A percentile compares a stretch with the other conserved stretches of the same genome.
These are phyloP conservation scores for Candida bentonensis DNA, from an alignment of 805 yeast genomes.

Conservation along the genomic window DNA sequence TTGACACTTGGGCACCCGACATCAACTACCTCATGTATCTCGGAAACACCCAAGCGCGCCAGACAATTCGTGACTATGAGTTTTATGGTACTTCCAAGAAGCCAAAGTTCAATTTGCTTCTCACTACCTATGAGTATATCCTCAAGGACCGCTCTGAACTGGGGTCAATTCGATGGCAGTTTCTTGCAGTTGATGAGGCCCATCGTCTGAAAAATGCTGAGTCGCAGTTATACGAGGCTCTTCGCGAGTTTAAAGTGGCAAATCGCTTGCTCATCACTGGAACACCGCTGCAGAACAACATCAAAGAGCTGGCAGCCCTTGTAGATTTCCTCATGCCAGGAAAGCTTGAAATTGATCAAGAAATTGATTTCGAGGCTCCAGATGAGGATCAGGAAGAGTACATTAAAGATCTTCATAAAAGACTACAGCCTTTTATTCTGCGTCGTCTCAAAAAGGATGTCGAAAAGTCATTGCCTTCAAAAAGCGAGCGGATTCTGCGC, in stretches of 20 bases:
- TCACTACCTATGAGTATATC: slow-evolving; percentile 94
- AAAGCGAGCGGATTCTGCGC: slow-evolving; percentile 86
- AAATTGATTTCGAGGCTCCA: slow-evolving; percentile 86
- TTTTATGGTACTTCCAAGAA: slow-evolving; percentile 51
- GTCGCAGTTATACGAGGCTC: slow-evolving; percentile 79
- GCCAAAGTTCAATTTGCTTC: slow-evolving; percentile 77
- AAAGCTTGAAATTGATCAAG: slow-evolving; percentile 75
- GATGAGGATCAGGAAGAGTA: slow-evolving; percentile 77
- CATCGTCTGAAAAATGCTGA: slow-evolving; percentile 92
- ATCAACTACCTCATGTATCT: slow-evolving; percentile 82
- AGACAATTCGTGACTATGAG: slow-evolving; percentile 71
- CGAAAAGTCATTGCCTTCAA: slow-evolving; percentile 90
- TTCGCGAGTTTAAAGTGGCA: slow-evolving; percentile 65
- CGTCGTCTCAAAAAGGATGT: slow-evolving; percentile 95
- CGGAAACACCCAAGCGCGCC: slow-evolving; percentile 83
- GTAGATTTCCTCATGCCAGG: slow-evolving; percentile 97
- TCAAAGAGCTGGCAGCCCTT: slow-evolving; percentile 88
- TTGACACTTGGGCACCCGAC: slow-evolving; percentile 96
- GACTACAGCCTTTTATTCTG: slow-evolving; percentile 82
- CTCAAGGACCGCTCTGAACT: slow-evolving; percentile 74
- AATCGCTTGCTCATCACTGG: slow-evolving; percentile 90
- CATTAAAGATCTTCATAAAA: slow-evolving; percentile 69
- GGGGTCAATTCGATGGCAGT: slow-evolving; percentile 86
- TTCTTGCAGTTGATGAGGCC: slow-evolving; percentile 95
- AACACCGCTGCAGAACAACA: slow-evolving; percentile 92